Evolutionary conservation across 345 rosid species (phyloP).

Genomic region (Streptanthus diversifolius): DNA sequence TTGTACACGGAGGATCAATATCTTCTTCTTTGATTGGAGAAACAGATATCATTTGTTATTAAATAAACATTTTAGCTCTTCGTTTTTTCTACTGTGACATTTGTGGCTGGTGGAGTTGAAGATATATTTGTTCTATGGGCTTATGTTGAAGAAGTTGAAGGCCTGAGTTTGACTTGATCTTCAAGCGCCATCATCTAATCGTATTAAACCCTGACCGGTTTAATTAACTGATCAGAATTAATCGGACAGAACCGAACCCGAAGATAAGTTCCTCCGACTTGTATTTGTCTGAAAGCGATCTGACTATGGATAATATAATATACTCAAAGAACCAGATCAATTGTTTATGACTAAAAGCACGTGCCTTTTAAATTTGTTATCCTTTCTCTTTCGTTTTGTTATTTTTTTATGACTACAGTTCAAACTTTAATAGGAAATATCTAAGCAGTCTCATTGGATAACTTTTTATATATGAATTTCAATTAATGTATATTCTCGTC

Average conservation of each 20-base stretch:
- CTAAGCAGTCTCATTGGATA: neutral
- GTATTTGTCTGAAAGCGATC: conserved; percentile 27
- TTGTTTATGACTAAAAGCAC: conserved; percentile 14
- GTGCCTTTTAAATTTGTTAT: conserved; percentile 4
- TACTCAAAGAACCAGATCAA: conserved; percentile 5
- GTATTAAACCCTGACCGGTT: neutral
- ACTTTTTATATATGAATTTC: neutral
- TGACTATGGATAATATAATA: conserved; percentile 16
- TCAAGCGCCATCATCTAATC: too few relatives aligned
- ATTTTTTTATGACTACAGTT: neutral
- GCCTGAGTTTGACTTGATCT: too few relatives aligned
- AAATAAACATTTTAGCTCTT: neutral
- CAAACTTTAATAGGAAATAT: neutral
- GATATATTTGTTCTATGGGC: too few relatives aligned
- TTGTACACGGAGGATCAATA: conserved; percentile 6
- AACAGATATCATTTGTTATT: conserved; percentile 1
- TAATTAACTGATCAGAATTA: neutral
- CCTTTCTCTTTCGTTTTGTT: neutral
- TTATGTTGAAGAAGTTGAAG: too few relatives aligned
- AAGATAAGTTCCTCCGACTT: conserved; percentile 10
- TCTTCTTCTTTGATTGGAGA: neutral
- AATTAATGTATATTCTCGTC: neutral
- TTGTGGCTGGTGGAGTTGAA: too few relatives aligned
- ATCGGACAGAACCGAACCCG: conserved; percentile 15
- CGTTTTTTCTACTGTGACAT: too few relatives aligned